phyloP scores from a whole-genome alignment of 140 eudicot species.

The Anethum foeniculum region DNA sequence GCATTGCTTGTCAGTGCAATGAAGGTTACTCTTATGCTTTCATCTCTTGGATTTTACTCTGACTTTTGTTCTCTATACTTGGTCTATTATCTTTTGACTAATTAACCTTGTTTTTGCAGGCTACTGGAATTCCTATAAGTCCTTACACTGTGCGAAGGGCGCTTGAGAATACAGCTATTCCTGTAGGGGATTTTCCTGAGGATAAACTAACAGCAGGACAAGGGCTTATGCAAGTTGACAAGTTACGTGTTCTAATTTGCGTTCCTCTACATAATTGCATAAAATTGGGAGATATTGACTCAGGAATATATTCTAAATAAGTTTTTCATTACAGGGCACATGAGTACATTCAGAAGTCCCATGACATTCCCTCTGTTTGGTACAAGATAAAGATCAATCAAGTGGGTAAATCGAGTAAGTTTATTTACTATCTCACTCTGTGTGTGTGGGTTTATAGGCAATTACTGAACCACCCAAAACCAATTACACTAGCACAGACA shows the following conservation, averaged over 20 bases:
- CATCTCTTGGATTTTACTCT: not conserved
- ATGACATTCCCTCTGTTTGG: conserved; percentile 54
- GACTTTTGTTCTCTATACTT: not conserved
- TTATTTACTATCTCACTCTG: conserved; percentile 13
- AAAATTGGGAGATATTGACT: conserved; percentile 10
- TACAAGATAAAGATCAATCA: conserved; percentile 68
- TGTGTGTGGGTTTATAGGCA: not conserved
- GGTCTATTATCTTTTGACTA: not conserved
- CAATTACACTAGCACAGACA: not conserved
- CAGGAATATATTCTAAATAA: not conserved
- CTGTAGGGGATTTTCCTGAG: conserved; percentile 76
- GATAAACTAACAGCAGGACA: conserved; percentile 83
- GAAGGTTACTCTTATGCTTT: conserved; percentile 48
- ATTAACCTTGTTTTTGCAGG: conserved; percentile 32
- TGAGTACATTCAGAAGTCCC: conserved; percentile 68
- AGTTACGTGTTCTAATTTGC: conserved; percentile 36
- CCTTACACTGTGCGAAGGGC: conserved; percentile 86
- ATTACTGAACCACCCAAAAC: not conserved
- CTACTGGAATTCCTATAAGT: conserved; percentile 76
- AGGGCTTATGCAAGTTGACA: conserved; percentile 97
- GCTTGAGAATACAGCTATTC: conserved; percentile 80
- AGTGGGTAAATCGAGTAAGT: conserved; percentile 67
- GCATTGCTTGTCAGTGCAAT: conserved; percentile 92
- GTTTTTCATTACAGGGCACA: conserved; percentile 55
- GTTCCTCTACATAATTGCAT: conserved; percentile 5